phyloP scores from a whole-genome alignment of 2,329 filamentous ascomycete genomes.

The Fusarium globosum region DNA sequence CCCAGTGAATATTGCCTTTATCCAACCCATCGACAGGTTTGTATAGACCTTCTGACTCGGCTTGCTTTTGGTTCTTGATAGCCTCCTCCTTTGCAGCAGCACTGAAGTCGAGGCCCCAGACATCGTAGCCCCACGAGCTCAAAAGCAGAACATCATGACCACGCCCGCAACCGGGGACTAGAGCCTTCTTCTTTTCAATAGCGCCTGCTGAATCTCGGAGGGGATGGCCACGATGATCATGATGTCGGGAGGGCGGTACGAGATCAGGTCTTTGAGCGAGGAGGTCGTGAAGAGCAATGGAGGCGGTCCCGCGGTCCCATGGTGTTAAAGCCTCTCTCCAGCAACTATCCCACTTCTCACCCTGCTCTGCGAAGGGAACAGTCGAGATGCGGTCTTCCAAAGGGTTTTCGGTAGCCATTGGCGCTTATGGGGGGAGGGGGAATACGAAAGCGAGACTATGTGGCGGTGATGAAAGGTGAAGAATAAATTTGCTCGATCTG shows the following conservation, averaged over 20 bases:
- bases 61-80: conserved; percentile 54
- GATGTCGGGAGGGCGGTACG: conserved; percentile 52
- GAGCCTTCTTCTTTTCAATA: conserved; percentile 56
- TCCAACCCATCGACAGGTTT: conserved; percentile 54
- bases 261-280: conserved; percentile 59
- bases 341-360: conserved; percentile 58
- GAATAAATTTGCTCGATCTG: conserved; percentile 3
- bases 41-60: conserved; percentile 54
- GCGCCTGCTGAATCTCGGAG: conserved; percentile 40
- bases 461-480: background rate
- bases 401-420: conserved; percentile 41
- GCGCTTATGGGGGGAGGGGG: background rate
- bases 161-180: conserved; percentile 85
- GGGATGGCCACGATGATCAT: conserved; percentile 47
- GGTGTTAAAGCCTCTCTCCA: conserved; percentile 60
- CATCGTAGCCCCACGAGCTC: conserved; percentile 79
- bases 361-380: conserved; percentile 50
- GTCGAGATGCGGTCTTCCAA: conserved; percentile 51
- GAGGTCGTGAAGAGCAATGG: conserved; percentile 64
- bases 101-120: conserved; percentile 78
- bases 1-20: conserved; percentile 65
- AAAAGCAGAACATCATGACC: conserved; percentile 86
- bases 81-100: conserved; percentile 59
- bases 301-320: conserved; percentile 68
- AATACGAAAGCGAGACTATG: background rate